Conservation (phyloP, 768 basidiomycete species). For the Piloderma croceum region DNA sequence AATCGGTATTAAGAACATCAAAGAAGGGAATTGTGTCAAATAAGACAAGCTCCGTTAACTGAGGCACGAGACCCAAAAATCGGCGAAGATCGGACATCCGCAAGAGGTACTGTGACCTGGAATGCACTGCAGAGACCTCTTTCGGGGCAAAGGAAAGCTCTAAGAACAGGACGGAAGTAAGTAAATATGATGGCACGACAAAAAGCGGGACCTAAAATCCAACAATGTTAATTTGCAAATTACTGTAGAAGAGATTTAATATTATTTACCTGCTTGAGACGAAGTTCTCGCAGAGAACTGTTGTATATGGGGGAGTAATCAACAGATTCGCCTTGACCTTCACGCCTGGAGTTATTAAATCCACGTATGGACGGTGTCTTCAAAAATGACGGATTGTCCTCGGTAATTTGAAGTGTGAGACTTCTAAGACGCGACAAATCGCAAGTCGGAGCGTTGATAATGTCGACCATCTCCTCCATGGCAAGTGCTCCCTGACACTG, state of each 20-base stretch:
- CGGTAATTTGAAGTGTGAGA: conserved; percentile 24
- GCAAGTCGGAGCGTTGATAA: conserved; percentile 12
- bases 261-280: too few relatives aligned
- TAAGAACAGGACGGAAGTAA: conserved; percentile 36
- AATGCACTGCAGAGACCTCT: conserved; percentile 1
- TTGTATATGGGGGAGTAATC: too few relatives aligned
- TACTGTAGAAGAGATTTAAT: too few relatives aligned
- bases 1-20: conserved; percentile 23
- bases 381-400: conserved; percentile 21
- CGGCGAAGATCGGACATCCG: conserved; percentile 33
- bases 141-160: conserved; percentile 37
- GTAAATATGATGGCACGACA: conserved; percentile 17
- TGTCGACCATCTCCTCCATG: conserved; percentile 18
- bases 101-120: conserved; percentile 9
- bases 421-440: conserved; percentile 16
- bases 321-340: too few relatives aligned
- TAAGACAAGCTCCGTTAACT: conserved; percentile 39
- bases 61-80: conserved; percentile 33
- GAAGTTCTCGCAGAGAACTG: background rate
- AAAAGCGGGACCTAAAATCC: conserved; percentile 15
- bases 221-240: too few relatives aligned
- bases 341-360: too few relatives aligned
- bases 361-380: too few relatives aligned
- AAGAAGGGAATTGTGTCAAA: conserved; percentile 38
- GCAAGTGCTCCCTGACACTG: conserved; percentile 24